Evolutionary conservation across 2,329 filamentous ascomycete genomes (phyloP), one percentile per base, ranked within the genome.

Genomic region (Neospermospora avenae): DNA sequence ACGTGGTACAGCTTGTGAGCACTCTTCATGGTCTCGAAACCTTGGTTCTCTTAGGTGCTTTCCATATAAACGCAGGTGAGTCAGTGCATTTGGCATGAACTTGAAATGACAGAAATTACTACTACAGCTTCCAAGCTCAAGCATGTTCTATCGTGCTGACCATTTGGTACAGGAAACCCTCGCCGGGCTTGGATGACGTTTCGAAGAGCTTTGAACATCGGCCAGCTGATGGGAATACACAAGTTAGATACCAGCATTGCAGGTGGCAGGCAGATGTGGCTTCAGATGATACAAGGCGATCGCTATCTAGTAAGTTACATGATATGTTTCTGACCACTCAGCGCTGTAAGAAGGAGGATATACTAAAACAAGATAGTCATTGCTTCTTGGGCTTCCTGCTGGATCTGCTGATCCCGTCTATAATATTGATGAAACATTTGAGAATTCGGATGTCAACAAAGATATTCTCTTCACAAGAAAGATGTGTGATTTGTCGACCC

Each of bases 1-100:
- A 31, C 28, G 11, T 31, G 28, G n/a, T 10, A 31, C 11, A 31
- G 2, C 67, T 84, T 0, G 65, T 78, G 0, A 71, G 69, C 24
- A 80, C 77, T 3, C 67, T 80, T 1, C 81, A 85, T 67, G 82
- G 79, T 0, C 67, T 83, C 5, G 78, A 82, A 60, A 79, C 79
- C 54, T 71, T 84, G n/a, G 73, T 82, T 63, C 71, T 83, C 0
- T 77, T 82, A 62, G 74, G 73, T 13, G 71, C 80, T 22, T 80
- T 77, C 63, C 71, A 78, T 6, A 77, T 76, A 28, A 81, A 81
- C 28, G 68, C 69, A 37, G 48, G 48, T 51, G 6, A 24, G 48
- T 51, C 14, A 3, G n/a, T 18, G 6, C 5, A 3, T 8, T 7
- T 18, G 4, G 11, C 39, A n/a, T 10, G 5, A 11, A 39, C 2